Percentiles rank a stretch among this genome's conserved stretches.
Evolutionary conservation across 2,329 filamentous ascomycete genomes (phyloP).

Genomic region (Calonectria hongkongensis): DNA sequence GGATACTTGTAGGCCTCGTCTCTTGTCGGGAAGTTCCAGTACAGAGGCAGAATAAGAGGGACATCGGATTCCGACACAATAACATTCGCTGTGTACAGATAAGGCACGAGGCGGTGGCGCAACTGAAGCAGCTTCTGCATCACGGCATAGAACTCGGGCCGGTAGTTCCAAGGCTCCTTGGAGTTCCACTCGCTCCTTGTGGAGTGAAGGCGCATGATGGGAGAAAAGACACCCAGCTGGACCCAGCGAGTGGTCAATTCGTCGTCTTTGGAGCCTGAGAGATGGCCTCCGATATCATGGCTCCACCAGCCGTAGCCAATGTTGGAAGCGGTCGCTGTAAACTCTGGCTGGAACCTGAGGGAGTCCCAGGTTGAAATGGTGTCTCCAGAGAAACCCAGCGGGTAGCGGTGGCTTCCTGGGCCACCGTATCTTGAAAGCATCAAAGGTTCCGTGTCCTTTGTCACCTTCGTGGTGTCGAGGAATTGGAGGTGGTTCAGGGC

Average conservation of each 20-base stretch:
- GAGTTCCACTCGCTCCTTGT: slow-evolving; percentile 74
- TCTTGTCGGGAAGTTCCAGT: slow-evolving; percentile 73
- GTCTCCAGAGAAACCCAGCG: slow-evolving; percentile 79
- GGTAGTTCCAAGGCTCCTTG: slow-evolving; percentile 78
- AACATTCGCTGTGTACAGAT: slow-evolving; percentile 76
- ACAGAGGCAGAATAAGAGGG: slow-evolving; percentile 77
- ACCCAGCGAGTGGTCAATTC: slow-evolving; percentile 77
- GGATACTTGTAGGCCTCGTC: slow-evolving; percentile 73
- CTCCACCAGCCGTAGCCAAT: slow-evolving; percentile 82
- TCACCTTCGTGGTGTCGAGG: slow-evolving; percentile 65
- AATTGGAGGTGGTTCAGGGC: slow-evolving; percentile 80
- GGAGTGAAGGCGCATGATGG: slow-evolving; percentile 77
- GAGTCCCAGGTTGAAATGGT: slow-evolving; percentile 76
- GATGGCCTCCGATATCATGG: slow-evolving; percentile 81
- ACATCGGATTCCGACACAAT: slow-evolving; percentile 62
- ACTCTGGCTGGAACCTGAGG: slow-evolving; percentile 79
- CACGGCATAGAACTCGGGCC: slow-evolving; percentile 64
- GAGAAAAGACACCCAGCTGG: slow-evolving; percentile 77
- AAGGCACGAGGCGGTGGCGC: slow-evolving; percentile 76
- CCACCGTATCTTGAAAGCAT: slow-evolving; percentile 78
- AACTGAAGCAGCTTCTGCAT: slow-evolving; percentile 71
- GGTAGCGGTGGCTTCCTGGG: slow-evolving; percentile 78
- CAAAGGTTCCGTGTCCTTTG: slow-evolving; percentile 63
- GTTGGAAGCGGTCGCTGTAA: slow-evolving; percentile 79
- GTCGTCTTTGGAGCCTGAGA: slow-evolving; percentile 72